Evolutionary conservation across 345 rosid species (phyloP), one percentile per base, ranked within the genome.

Genomic region (Boechera retrofracta): DNA sequence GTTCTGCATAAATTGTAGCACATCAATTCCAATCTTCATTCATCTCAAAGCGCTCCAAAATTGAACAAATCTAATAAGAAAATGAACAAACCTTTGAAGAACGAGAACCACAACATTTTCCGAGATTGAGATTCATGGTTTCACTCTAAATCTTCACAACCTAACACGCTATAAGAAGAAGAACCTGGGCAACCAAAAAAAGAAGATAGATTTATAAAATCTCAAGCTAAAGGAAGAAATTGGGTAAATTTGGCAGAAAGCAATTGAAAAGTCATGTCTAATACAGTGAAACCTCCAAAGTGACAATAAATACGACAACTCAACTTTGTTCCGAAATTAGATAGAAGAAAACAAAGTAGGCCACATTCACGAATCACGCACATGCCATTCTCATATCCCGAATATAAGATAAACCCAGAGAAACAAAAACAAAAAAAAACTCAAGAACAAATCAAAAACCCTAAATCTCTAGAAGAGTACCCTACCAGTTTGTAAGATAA

Each of bases 51-150:
- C 29, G 12, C 29, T 73, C 58, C 64, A 63, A 60, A 67, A 10
- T 4, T 57, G 24, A 58, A 59, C 35, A 73, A 73, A 67, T 67
- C 71, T 51, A 42, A 24, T 3, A 36, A 72, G 38, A 11, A 54
- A 69, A 79, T 18, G 10, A 10, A 77, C 88, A 71, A 80, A 94
- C 99, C 99, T 92, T 87, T 57, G 87, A 56, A 82, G 85, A 7
- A 80, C 82, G 66, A 81, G 84, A n/a, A 80, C 85, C 89, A 86
- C 86, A 82, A 35, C 89, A 85, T 77, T 78, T 87, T 5, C 90
- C 89, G 71, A 78, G 47, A 47, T 85, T 84, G 65, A 82, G 88
- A 91, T 87, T 90, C 99, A 92, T 90, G 38, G 51, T 28, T 21
- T 39, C 10, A 55, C 44, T 56, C 60, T 5, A 21, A 69, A 67